Percentiles rank a stretch among this genome's conserved stretches.
These are phyloP conservation scores for Corymbia maculata DNA, from an alignment of 345 rosid species.

Conservation along the genomic window DNA sequence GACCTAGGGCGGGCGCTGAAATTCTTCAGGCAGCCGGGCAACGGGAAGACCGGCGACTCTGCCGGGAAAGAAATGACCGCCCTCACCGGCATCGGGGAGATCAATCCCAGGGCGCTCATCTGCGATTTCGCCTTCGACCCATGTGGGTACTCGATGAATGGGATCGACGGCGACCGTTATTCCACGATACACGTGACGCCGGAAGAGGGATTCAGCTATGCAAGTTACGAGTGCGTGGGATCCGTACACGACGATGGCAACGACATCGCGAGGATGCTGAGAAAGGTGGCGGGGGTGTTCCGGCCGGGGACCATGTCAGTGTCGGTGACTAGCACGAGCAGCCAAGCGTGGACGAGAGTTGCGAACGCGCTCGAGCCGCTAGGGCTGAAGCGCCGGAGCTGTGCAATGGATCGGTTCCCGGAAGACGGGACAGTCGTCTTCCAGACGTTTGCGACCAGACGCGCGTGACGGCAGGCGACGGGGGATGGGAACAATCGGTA, in stretches of 20 bases:
- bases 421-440: slow-evolving; percentile 58
- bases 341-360: slow-evolving; percentile 51
- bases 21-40: slow-evolving; percentile 44
- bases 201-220: slow-evolving; percentile 93
- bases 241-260: slow-evolving; percentile 46
- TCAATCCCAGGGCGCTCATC: slow-evolving; percentile 55
- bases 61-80: slow-evolving; percentile 79
- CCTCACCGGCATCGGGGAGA: slow-evolving; percentile 51
- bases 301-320: slow-evolving; percentile 64
- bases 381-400: slow-evolving; percentile 72
- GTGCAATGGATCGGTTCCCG: slow-evolving; percentile 59
- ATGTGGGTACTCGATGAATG: slow-evolving; percentile 98
- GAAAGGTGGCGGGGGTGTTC: slow-evolving; percentile 63
- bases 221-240: slow-evolving; percentile 82
- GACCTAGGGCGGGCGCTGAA: slow-evolving; percentile 49
- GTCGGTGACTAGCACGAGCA: slow-evolving; percentile 48
- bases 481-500: not conserved
- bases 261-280: slow-evolving; percentile 38
- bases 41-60: slow-evolving; percentile 33
- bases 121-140: slow-evolving; percentile 97
- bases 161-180: slow-evolving; percentile 80
- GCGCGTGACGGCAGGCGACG: slow-evolving; percentile 12
- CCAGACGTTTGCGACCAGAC: slow-evolving; percentile 78
- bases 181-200: slow-evolving; percentile 98
- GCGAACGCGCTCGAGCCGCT: slow-evolving; percentile 54